Evolutionary conservation across 148 eudicot species (phyloP).

Genomic region (Nepenthes gracilis): DNA sequence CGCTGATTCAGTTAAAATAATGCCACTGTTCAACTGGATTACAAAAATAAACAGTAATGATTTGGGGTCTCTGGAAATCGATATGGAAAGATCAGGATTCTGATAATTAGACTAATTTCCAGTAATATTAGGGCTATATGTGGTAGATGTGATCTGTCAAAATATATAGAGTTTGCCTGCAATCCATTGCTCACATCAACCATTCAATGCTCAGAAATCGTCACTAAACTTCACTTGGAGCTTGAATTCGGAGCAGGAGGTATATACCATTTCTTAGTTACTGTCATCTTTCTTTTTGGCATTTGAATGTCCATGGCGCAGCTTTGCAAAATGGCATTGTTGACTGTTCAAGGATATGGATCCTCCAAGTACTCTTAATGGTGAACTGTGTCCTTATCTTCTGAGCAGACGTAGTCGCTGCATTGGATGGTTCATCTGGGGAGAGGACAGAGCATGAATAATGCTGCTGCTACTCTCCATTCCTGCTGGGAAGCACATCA

Average conservation of each 20-base stretch:
- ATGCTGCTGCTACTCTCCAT: slow-evolving; percentile 76
- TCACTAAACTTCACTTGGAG: slow-evolving; percentile 69
- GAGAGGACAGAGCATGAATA: slow-evolving; percentile 61
- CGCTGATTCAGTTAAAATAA: too few relatives aligned
- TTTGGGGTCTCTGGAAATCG: too few relatives aligned
- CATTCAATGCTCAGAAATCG: slow-evolving; percentile 64
- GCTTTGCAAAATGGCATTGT: slow-evolving; percentile 1
- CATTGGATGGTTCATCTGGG: slow-evolving; percentile 84
- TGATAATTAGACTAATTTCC: background rate
- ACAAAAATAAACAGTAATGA: too few relatives aligned
- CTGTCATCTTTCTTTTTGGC: background rate
- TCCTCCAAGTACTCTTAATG: slow-evolving; percentile 74
- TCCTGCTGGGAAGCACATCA: slow-evolving; percentile 97
- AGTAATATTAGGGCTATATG: background rate
- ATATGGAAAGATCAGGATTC: slow-evolving; percentile 1
- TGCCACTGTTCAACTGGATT: too few relatives aligned
- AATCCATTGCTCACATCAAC: slow-evolving; percentile 63
- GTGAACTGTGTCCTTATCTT: slow-evolving; percentile 73
- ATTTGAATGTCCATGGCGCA: background rate
- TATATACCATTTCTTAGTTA: slow-evolving; percentile 9
- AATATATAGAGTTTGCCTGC: slow-evolving; percentile 2
- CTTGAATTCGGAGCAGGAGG: slow-evolving; percentile 66
- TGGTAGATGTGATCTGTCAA: background rate
- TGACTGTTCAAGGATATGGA: slow-evolving; percentile 70
- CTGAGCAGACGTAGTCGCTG: slow-evolving; percentile 80